Evolutionary conservation across 2,329 filamentous ascomycete genomes (phyloP), one percentile per base, ranked within the genome.

Genomic region (Lachnellula cervina): DNA sequence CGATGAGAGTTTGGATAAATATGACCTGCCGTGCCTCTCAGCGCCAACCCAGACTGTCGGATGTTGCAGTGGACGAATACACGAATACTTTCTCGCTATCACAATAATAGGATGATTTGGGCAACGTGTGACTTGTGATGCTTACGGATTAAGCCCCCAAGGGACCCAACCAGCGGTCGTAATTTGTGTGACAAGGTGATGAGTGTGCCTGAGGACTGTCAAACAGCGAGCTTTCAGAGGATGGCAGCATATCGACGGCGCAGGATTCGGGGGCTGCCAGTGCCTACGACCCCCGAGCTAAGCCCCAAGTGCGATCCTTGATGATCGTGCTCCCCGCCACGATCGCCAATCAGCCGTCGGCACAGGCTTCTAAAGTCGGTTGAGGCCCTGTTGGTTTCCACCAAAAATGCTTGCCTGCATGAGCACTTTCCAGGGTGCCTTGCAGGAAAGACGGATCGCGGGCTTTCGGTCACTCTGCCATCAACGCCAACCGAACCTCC

Each of bases 321-420:
- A 32, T 32, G 28, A 32, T 32, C 28, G 28, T 4, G 9, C 28
- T 13, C 3, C 28, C 42, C 56, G 44, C 45, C 16, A 49, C 1
- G 54, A 62, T 62, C 56, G 52, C 61, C 59, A 63, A 63, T 63
- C 59, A 63, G 13, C 32, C 61, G 53, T 25, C 52, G 51, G 53
- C 54, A 62, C 55, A 40, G 51, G 16, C 57, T 40, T 51, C 25
- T 21, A 8, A 13, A 19, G 21, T 17, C 4, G 6, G 19, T 16
- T 5, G 2, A 5, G 49, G 16, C 49, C 46, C 32, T 43, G 50
- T 32, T 32, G 40, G 7, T 44, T 23, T 48, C 32, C 55, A 32
- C 51, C 48, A 49, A 23, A 6, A 46, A 51, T 28, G 56, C 58
- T 35, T 49, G 49, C 25, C 38, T 25, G 25, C 35, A 51, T 40